Percentiles rank a stretch among this genome's conserved stretches.
phyloP scores from a whole-genome alignment of 75 land plant species.

The Pinus taeda region DNA sequence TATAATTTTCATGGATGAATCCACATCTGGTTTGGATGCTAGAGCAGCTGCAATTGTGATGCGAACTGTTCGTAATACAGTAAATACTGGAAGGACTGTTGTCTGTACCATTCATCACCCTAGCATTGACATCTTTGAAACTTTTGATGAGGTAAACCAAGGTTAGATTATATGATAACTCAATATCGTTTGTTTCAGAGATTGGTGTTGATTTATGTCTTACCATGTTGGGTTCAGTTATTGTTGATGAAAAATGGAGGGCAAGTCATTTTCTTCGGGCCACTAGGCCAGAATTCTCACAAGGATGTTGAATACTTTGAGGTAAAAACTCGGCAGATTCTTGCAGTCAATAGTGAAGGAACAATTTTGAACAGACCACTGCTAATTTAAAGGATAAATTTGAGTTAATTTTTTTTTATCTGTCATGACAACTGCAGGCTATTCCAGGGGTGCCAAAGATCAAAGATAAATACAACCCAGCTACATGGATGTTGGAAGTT shows the following conservation, averaged over 20 bases:
- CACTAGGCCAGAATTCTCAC: constrained; percentile 59
- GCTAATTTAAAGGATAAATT: too few species aligned
- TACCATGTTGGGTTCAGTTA: constrained; percentile 25
- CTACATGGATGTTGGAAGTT: too few species aligned
- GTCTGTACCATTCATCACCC: constrained; percentile 81
- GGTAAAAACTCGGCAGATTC: constrained; percentile 31
- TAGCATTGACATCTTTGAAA: constrained; percentile 74
- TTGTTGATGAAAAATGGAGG: constrained; percentile 79
- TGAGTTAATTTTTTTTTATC: not conserved
- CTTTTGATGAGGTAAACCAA: constrained; percentile 68
- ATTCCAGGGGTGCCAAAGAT: too few species aligned
- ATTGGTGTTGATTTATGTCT: not conserved
- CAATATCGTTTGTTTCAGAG: too few species aligned
- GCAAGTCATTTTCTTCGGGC: constrained; percentile 73
- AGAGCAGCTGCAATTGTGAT: constrained; percentile 76
- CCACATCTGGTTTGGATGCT: constrained; percentile 75
- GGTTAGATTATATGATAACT: not conserved
- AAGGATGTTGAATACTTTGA: constrained; percentile 73
- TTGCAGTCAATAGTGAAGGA: not conserved
- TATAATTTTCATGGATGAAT: constrained; percentile 75
- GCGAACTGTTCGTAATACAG: constrained; percentile 70
- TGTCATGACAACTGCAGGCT: too few species aligned
- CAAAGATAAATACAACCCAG: too few species aligned
- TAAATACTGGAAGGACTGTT: constrained; percentile 68
- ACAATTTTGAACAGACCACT: not conserved